Conservation (phyloP, 2,329 filamentous ascomycete genomes). For the Akanthomyces lecanii region DNA sequence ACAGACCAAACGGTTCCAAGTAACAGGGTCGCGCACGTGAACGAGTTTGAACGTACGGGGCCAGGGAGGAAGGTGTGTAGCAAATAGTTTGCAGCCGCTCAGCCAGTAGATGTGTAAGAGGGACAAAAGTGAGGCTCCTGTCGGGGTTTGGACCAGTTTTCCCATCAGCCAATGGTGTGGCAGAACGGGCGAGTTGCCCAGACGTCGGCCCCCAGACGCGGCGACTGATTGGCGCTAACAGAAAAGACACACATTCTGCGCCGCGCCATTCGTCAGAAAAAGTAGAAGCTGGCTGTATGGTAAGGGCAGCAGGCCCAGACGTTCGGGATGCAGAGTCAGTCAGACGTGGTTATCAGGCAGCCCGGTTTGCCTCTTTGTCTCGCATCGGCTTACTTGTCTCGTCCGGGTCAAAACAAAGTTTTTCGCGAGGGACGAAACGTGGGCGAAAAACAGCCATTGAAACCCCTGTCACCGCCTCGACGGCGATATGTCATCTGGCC, state of each 20-base stretch:
- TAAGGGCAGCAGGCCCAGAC: neutral
- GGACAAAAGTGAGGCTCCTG: neutral
- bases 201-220: neutral
- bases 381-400: constrained; percentile 4
- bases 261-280: constrained; percentile 10
- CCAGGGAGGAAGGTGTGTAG: neutral
- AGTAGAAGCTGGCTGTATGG: neutral
- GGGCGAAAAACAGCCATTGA: neutral
- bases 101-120: constrained; percentile 2
- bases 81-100: neutral
- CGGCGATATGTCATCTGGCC: neutral
- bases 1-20: neutral
- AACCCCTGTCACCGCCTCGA: neutral
- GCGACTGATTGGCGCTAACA: constrained; percentile 6
- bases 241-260: constrained; percentile 2
- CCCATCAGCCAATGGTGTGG: neutral
- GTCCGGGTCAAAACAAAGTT: neutral
- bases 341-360: neutral
- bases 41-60: neutral
- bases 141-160: neutral
- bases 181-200: neutral
- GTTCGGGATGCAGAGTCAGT: neutral
- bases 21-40: constrained; percentile 1
- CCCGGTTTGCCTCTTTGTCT: constrained; percentile 3
- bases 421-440: neutral